These are phyloP conservation scores for Musa schizocarpa DNA, from an alignment of 176 grass and related monocot genomes.

Conservation along the genomic window DNA sequence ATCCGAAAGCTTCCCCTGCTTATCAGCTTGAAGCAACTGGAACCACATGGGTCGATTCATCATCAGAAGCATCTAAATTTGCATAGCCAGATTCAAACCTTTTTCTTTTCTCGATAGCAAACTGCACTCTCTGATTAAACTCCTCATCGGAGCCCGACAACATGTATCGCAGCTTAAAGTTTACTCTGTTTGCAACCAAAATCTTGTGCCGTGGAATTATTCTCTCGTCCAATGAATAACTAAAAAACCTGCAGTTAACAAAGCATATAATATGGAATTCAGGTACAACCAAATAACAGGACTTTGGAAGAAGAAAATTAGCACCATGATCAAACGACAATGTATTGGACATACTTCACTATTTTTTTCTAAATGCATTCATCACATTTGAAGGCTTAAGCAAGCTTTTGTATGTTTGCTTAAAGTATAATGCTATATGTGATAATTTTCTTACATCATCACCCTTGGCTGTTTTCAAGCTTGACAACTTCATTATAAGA, in stretches of 20 bases:
- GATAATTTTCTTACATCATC: too few species aligned
- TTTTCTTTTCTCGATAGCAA: conserved; percentile 54
- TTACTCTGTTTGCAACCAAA: conserved; percentile 64
- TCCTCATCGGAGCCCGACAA: conserved; percentile 59
- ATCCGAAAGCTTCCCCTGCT: background rate
- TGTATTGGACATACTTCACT: too few species aligned
- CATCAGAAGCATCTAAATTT: conserved; percentile 18
- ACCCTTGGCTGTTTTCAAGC: background rate
- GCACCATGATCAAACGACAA: too few species aligned
- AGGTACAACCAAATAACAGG: background rate
- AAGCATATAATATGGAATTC: background rate
- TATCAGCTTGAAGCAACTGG: background rate
- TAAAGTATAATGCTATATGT: background rate
- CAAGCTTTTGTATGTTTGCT: background rate
- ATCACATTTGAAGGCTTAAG: background rate
- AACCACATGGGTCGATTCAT: background rate
- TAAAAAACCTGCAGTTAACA: conserved; percentile 60
- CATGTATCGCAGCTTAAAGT: conserved; percentile 93
- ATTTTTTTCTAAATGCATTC: too few species aligned
- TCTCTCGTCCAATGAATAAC: conserved; percentile 72
- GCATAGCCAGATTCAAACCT: conserved; percentile 50
- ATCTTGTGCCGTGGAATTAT: conserved; percentile 64
- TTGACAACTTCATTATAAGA: background rate
- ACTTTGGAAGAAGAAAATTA: too few species aligned
- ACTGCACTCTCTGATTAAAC: conserved; percentile 51